Percentiles rank a stretch among this genome's conserved stretches.
phyloP scores from a whole-genome alignment of 1,284 basidiomycete species.

The Xerocomus nothofagi region DNA sequence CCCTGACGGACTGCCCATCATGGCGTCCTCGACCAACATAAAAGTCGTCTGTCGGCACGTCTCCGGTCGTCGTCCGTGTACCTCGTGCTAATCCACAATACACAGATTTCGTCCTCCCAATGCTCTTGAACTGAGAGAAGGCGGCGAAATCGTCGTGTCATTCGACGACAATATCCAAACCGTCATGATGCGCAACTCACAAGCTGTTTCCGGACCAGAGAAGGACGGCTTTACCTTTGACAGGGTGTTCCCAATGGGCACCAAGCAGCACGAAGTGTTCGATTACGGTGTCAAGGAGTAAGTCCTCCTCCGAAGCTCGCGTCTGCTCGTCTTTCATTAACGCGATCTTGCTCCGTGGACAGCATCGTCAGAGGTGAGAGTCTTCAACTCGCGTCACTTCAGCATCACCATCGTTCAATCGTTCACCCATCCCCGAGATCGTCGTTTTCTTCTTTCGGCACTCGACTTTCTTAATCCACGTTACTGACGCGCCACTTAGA shows the following conservation, averaged over 20 bases:
- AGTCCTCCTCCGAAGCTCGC: constrained; percentile 40
- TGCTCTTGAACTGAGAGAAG: constrained; percentile 86
- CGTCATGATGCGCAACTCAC: constrained; percentile 75
- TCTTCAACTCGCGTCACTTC: constrained; percentile 3
- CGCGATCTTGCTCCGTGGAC: constrained; percentile 17
- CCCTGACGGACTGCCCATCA: constrained; percentile 38
- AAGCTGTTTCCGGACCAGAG: constrained; percentile 71
- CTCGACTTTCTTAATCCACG: constrained; percentile 6
- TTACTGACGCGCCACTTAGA: constrained; percentile 52
- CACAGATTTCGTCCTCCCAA: constrained; percentile 93
- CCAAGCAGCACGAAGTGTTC: constrained; percentile 93
- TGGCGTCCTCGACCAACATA: constrained; percentile 82
- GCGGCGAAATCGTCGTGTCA: constrained; percentile 87
- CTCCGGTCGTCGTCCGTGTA: constrained; percentile 5
- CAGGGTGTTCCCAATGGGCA: constrained; percentile 92
- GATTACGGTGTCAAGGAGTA: constrained; percentile 98
- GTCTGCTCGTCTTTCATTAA: constrained; percentile 14
- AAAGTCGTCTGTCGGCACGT: constrained; percentile 93
- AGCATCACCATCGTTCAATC: constrained; percentile 1
- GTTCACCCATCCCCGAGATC: neutral
- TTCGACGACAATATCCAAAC: constrained; percentile 87
- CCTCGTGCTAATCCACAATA: constrained; percentile 7
- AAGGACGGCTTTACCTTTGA: constrained; percentile 97
- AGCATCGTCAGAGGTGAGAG: constrained; percentile 77
- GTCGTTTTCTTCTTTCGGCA: constrained; percentile 5